Evolutionary conservation across 179 eudicot genomes (phyloP), one percentile per base, ranked within the genome.

Genomic region (Patellifolia procumbens): DNA sequence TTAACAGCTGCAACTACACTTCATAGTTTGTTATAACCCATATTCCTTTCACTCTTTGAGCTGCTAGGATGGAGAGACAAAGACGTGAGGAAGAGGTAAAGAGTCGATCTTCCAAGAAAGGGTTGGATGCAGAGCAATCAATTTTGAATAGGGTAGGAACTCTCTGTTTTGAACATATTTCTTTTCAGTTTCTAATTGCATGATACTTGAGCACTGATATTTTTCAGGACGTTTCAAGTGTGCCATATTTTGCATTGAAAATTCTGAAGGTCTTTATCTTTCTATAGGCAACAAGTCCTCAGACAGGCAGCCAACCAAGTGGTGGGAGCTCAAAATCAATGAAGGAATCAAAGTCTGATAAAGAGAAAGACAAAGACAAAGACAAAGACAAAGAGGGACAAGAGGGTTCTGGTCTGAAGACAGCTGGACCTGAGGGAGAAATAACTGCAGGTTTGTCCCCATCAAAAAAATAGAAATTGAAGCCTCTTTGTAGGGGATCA

Each of bases 11-110:
- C 34, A 22, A 55, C 56, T 56, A 7, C 4, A 34, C 24, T 16
- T 26, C 29, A 3, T 72, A n/a, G 28, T 74, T 24, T 28, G 35
- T 62, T 16, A 20, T 65, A 24, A 72, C 26, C 3, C 26, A 62
- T 75, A 19, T 53, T 68, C 11, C 39, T 22, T 59, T 83, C 5
- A 24, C 74, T 48, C 78, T 55, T 55, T 68, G 75, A 79, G 48
- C 73, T 80, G 76, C 68, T 88, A 96, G 99, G 85, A 96, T 96
- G 98, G 99, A 96, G 82, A 96, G 99, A 85, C 99, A 96, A 73
- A 84, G 97, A 24, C 91, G 97, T 42, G 99, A 96, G 79, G 99
- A 96, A 9, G 99, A 96, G 82, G 66, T 80, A 45, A 96, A 91
- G 80, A 85, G 77, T 32, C 89, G 94, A 76, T 83, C 97, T 70